Base-by-base conservation (phyloP, 176 grass and related monocot genomes). In the Triticum dicoccoides region DNA sequence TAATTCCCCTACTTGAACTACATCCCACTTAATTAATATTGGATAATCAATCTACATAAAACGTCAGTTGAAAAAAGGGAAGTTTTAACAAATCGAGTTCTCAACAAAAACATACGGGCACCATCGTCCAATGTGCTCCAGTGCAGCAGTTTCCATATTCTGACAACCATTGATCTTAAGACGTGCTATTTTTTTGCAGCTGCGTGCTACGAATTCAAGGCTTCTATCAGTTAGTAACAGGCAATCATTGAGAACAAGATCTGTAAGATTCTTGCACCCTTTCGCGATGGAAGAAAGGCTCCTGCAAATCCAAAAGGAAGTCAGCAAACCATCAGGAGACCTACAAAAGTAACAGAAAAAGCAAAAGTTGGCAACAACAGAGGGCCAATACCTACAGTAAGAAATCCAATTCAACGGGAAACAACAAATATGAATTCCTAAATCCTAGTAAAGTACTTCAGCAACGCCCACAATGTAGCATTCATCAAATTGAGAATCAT, bases 131-230 rank as follows among this genome's bases (percentile, higher is more conserved):
- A 98, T 86, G 41, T 89, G 89, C 78, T 95, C 89, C 70, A 98
- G 59, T 70, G 93, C 93, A 78, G 87, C 90, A 34, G 91, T 93
- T 83, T 91, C 96, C 89, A 95, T 92, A 83, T 87, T 93, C 49
- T 93, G 93, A 80, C 96, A 98, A 47, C 96, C 91, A 75, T 91
- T 93, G 86, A 98, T 93, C 88, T 95, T 94, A 54, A 98, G 23
- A 32, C 87, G 78, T 78, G 93, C 91, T 54, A 98, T 82, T 65
- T 91, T 95, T 64, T 85, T 91, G 84, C 96, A 95, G 88, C 91
- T 88, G 74, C 86, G 89, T 27, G 96, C 96, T 78, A 98, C 85
- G 89, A 88, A 93, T 91, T 98, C 91, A 70, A 98, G 89, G 81
- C 96, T 94, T 79, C 81, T 69, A 84, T 98, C 96, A 74, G 91